Base-by-base conservation (phyloP, 495 filamentous ascomycete genomes). In the Lophiostoma macrostomum region DNA sequence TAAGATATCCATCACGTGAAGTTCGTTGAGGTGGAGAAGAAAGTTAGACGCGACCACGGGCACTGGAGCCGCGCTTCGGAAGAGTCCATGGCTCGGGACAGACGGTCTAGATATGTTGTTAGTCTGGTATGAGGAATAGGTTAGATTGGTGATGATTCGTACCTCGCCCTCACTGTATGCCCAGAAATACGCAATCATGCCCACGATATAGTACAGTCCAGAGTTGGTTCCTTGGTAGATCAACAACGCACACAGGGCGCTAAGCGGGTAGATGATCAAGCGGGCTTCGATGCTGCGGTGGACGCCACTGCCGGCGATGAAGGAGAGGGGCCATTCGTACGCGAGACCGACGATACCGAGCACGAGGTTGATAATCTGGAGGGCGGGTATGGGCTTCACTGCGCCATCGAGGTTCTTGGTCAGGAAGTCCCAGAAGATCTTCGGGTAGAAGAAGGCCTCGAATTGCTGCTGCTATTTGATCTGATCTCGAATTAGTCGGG, bases 141-240 rank as follows among this genome's bases (percentile, higher is more conserved):
- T 22, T 35, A 5, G n/a, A 37, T 40, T 35, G 0, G 41, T 19
- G 16, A 12, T 18, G 12, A 30, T 45, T 70, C 84, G 60, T 68
- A 96, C 90, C 85, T 99, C 94, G 68, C 94, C 94, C 73, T 97
- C 93, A 57, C 82, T 90, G 62, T 91, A 97, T 0, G 87, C 94
- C 90, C 93, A 96, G 64, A 96, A 96, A 66, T 96, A 99, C 4
- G 90, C 86, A 3, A 66, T 81, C 66, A 94, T 81, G 0, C 89
- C 94, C 45, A 97, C 82, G 10, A 91, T 64, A 71, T 97, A 95
- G 67, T 97, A 99, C 31, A 97, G 72, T 3, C 88, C 94, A 23
- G 91, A 77, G 64, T 99, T 94, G 8, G 89, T 91, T 8, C 82
- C 87, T 68, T 99, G 94, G 67, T 99, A 99, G 40, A 95, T 71